Conservation (phyloP, 768 basidiomycete species). For the Brasilioporus rufonigricans region DNA sequence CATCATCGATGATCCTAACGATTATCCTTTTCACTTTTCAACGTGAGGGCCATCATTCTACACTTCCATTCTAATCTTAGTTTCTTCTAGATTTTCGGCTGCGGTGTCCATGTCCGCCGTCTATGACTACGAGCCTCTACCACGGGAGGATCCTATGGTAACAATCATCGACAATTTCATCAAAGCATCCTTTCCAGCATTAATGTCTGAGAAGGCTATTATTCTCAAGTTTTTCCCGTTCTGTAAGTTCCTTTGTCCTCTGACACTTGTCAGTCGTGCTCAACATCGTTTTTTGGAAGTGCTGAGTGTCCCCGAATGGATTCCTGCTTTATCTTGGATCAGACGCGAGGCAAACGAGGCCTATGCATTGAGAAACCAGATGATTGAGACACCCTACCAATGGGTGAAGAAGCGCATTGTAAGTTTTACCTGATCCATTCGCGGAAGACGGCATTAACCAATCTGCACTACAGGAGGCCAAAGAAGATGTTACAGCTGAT, state of each 20-base stretch:
- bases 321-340: conserved; percentile 34
- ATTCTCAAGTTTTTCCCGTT: conserved; percentile 10
- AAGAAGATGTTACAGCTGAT: not conserved
- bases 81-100: not conserved
- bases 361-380: not conserved
- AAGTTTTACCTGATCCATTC: not conserved
- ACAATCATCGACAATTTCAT: not conserved
- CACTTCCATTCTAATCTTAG: too few species aligned
- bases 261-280: not conserved
- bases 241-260: not conserved
- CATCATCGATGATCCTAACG: not conserved
- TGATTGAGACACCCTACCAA: not conserved
- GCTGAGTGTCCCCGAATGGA: conserved; percentile 24
- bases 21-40: not conserved
- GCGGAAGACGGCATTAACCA: not conserved
- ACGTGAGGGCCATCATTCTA: conserved; percentile 1
- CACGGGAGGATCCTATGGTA: not conserved
- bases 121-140: not conserved
- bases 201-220: conserved; percentile 3
- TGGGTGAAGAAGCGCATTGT: not conserved
- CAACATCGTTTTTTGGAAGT: conserved; percentile 1
- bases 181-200: not conserved
- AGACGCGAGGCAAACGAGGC: conserved; percentile 29
- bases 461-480: not conserved
- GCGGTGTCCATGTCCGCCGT: not conserved